phyloP scores from a whole-genome alignment of 805 yeast genomes.

The Candida stauntonica region DNA sequence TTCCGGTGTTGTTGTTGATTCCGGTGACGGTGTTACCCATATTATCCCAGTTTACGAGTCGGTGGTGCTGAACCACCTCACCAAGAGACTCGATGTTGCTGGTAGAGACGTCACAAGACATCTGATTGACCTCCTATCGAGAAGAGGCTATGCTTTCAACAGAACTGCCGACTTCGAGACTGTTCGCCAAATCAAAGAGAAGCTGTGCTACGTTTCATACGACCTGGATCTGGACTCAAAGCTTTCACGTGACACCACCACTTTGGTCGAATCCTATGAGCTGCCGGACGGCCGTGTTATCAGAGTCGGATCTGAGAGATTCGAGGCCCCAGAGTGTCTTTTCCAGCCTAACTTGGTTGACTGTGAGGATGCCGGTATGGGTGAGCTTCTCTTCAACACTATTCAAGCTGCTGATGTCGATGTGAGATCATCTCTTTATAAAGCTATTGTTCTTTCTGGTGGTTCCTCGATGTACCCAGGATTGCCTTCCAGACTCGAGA shows the following conservation, averaged over 20 bases:
- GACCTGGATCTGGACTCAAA: conserved; percentile 87
- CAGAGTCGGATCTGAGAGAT: conserved; percentile 91
- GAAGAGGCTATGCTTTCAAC: conserved; percentile 97
- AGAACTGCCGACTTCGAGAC: conserved; percentile 99
- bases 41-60: conserved; percentile 97
- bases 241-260: conserved; percentile 91
- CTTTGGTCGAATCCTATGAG: conserved; percentile 85
- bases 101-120: conserved; percentile 98
- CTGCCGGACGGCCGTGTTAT: conserved; percentile 95
- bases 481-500: conserved; percentile 89
- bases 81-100: conserved; percentile 91
- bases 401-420: conserved; percentile 95
- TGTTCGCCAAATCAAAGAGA: conserved; percentile 95
- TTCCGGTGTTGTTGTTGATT: conserved; percentile 96
- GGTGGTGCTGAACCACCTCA: conserved; percentile 91
- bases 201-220: conserved; percentile 90
- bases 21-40: conserved; percentile 98
- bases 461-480: conserved; percentile 99
- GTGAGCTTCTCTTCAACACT: conserved; percentile 87
- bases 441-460: conserved; percentile 92
- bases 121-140: conserved; percentile 80
- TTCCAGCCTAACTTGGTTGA: conserved; percentile 95
- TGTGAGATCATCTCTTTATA: conserved; percentile 80
- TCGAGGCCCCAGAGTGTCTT: conserved; percentile 94
- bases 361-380: conserved; percentile 95